Evolutionary conservation across 305 asterid species (phyloP), one percentile per base, ranked within the genome.

Genomic region (Rubia peregrina): DNA sequence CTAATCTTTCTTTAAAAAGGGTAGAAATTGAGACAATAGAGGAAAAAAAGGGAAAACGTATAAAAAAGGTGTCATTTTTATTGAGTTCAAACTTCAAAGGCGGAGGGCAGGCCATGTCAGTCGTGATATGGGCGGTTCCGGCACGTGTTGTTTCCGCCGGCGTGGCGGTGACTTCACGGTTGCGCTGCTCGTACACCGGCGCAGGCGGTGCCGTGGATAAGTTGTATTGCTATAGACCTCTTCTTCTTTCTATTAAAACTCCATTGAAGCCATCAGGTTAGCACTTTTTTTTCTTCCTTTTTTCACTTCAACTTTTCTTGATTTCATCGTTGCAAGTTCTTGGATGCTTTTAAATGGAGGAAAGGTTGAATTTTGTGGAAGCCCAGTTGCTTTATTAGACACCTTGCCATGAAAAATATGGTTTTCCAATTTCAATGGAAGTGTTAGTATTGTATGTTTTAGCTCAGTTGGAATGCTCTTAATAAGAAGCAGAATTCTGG

Each of bases 221-320:
- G 26, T 61, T 74, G 80, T 51, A 43, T 9, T 36, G 49, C 80
- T 73, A 70, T 74, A 64, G 55, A 63, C 76, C 55, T 61, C 71
- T 74, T 38, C 68, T 64, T 71, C 83, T 22, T 71, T 82, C 80
- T 56, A 76, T 80, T 16, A 21, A 73, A 6, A 71, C 88, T 66
- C 83, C 87, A 26, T 75, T 85, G 72, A 82, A 75, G 66, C 76
- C 85, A 75, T 79, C 91, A 63, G 96, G 96, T 90, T 61, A 67
- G 80, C 46, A 13, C 21, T 38, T 24, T 48, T 62, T 13, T 12
- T 16, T 62, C n/a, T 19, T 38, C 36, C 40, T 4, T 24, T 19
- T 26, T 3, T 30, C 33, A 30, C 33, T 30, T 30, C 33, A 30
- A n/a, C 46, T 21, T 68, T 46, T 30, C 59, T 10, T 36, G 49